Evolutionary conservation across 805 yeast genomes (phyloP).

Genomic region (Yarrowia sp.): DNA sequence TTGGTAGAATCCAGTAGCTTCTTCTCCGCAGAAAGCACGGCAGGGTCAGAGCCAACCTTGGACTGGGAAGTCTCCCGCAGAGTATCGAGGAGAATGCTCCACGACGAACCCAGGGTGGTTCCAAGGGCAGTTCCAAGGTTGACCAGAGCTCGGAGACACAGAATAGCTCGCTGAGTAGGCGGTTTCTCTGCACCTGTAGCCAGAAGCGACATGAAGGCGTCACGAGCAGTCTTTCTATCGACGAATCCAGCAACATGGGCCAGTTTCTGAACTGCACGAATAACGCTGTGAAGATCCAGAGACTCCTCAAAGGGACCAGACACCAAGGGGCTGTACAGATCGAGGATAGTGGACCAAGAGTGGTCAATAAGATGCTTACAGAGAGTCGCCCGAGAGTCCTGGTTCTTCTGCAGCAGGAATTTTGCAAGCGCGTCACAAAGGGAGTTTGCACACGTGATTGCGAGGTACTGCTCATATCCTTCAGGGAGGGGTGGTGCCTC

Average conservation of each 20-base stretch:
- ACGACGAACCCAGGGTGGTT: constrained; percentile 59
- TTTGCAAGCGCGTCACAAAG: constrained; percentile 69
- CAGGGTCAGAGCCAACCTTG: constrained; percentile 17
- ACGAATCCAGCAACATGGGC: constrained; percentile 81
- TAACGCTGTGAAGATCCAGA: constrained; percentile 55
- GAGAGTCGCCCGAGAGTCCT: neutral
- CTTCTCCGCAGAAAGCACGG: constrained; percentile 30
- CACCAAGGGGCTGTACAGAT: constrained; percentile 51
- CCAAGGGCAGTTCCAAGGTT: constrained; percentile 83
- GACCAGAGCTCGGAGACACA: constrained; percentile 73
- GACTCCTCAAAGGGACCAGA: constrained; percentile 70
- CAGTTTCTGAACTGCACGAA: constrained; percentile 73
- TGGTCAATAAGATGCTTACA: constrained; percentile 28
- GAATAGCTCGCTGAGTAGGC: constrained; percentile 39
- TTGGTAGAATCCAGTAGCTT: constrained; percentile 63
- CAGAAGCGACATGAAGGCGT: constrained; percentile 47
- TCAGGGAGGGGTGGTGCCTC: constrained; percentile 71
- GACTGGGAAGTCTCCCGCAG: constrained; percentile 36
- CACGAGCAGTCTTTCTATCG: constrained; percentile 55
- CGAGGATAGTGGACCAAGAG: constrained; percentile 44
- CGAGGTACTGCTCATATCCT: constrained; percentile 59
- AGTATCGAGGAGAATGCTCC: constrained; percentile 62
- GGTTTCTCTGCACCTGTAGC: constrained; percentile 34
- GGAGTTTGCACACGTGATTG: constrained; percentile 51
- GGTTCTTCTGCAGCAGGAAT: constrained; percentile 32